These are phyloP conservation scores for Cercospora sojina DNA, from an alignment of 2,329 filamentous ascomycete species.

Conservation along the genomic window DNA sequence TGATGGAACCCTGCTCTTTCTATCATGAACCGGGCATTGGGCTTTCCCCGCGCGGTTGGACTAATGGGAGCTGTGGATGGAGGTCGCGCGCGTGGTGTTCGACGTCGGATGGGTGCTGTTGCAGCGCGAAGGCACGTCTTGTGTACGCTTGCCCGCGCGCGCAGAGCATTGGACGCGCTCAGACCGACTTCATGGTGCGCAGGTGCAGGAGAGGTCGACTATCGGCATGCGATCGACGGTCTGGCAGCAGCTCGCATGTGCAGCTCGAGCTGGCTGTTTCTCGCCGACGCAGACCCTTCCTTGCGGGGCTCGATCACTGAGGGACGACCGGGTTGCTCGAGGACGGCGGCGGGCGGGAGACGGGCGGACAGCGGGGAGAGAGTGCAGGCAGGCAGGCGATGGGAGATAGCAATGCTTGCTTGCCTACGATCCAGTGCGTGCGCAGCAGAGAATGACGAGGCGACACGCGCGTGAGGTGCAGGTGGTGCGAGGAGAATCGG, in stretches of 20 bases:
- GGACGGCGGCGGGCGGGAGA: neutral
- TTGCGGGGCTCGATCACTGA: neutral
- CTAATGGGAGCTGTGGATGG: neutral
- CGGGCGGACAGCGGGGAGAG: neutral
- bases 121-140: neutral
- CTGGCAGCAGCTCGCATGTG: neutral
- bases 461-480: neutral
- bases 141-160: neutral
- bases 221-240: neutral
- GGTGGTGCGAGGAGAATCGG: neutral
- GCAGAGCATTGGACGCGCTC: neutral
- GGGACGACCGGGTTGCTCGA: neutral
- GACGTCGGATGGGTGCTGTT: neutral
- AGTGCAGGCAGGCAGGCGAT: neutral
- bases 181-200: slow-evolving; percentile 9
- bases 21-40: neutral
- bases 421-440: neutral
- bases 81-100: neutral
- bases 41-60: neutral
- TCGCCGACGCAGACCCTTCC: neutral
- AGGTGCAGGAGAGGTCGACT: neutral
- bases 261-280: neutral
- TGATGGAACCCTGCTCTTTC: slow-evolving; percentile 11
- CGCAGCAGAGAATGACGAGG: neutral
- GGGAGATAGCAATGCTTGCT: neutral